Conservation (phyloP, 306 rosid species). For the Sicyos edulis region DNA sequence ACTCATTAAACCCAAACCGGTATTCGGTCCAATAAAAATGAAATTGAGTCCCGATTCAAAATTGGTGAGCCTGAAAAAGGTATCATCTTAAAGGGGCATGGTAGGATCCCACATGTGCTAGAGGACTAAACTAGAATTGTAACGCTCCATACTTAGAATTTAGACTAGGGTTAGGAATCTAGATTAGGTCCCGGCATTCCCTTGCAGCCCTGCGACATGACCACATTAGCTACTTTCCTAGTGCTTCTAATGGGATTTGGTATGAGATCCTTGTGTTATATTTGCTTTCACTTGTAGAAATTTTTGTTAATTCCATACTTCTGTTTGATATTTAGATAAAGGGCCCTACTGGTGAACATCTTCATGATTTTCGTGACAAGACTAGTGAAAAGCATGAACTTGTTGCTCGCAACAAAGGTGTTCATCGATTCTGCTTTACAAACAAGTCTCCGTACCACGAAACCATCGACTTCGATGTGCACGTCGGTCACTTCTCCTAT, state of each 20-base stretch:
- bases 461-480: conserved; percentile 72
- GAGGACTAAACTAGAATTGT: conserved; percentile 5
- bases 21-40: too few relatives aligned
- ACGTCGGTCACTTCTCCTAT: conserved; percentile 65
- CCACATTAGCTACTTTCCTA: background rate
- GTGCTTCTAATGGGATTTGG: background rate
- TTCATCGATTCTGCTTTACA: conserved; percentile 65
- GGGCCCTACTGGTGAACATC: conserved; percentile 74
- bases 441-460: conserved; percentile 80
- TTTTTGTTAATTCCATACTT: conserved; percentile 10
- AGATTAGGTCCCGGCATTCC: too few relatives aligned
- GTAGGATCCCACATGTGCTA: too few relatives aligned
- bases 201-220: too few relatives aligned
- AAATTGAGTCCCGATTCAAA: too few relatives aligned
- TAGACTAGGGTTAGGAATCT: too few relatives aligned
- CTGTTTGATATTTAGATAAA: conserved; percentile 46
- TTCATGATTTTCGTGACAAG: conserved; percentile 51
- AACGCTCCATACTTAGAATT: too few relatives aligned
- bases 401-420: conserved; percentile 39
- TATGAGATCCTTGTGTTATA: background rate
- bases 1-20: too few relatives aligned
- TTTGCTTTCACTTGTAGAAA: background rate
- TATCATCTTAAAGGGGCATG: too few relatives aligned
- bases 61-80: too few relatives aligned
- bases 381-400: conserved; percentile 61